These are phyloP conservation scores for Chytriomyces hyalinus DNA, from an alignment of 192 early-diverging fungal species.

Conservation along the genomic window DNA sequence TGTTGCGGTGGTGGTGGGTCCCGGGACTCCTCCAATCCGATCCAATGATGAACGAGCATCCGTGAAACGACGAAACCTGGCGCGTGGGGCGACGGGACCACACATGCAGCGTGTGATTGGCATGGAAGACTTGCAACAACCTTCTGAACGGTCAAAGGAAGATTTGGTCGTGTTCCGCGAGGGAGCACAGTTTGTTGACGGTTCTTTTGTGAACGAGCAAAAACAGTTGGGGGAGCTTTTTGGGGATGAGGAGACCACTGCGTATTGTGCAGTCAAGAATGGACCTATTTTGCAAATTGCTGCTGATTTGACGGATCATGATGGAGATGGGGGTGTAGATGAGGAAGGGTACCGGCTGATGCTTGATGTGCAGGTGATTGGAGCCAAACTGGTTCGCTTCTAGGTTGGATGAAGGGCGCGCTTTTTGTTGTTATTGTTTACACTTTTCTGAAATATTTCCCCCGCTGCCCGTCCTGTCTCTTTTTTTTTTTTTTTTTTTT, in stretches of 20 bases:
- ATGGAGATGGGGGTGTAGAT: not conserved
- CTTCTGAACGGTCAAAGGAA: not conserved
- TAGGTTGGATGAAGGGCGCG: not conserved
- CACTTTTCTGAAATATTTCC: not conserved
- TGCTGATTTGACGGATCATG: slow-evolving; percentile 24
- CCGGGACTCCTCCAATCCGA: slow-evolving; percentile 11
- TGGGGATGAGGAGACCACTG: not conserved
- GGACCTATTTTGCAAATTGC: slow-evolving; percentile 22
- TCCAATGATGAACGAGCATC: slow-evolving; percentile 11
- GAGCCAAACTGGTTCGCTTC: slow-evolving; percentile 24
- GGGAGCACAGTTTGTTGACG: not conserved
- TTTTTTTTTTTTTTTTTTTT: no score
- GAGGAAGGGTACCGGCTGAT: slow-evolving; percentile 13
- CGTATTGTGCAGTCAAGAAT: slow-evolving; percentile 12
- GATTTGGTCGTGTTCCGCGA: not conserved
- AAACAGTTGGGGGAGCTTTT: not conserved
- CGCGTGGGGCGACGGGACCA: not conserved
- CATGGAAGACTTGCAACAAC: not conserved
- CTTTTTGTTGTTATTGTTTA: slow-evolving; percentile 13
- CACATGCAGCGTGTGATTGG: not conserved
- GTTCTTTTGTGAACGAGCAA: no score
- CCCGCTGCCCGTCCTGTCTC: no score
- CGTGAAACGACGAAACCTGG: slow-evolving; percentile 22
- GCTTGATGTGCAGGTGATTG: slow-evolving; percentile 33
- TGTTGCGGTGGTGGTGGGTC: not conserved